Evolutionary conservation across 768 basidiomycete species (phyloP).

Genomic region (Fomitopsis serialis): DNA sequence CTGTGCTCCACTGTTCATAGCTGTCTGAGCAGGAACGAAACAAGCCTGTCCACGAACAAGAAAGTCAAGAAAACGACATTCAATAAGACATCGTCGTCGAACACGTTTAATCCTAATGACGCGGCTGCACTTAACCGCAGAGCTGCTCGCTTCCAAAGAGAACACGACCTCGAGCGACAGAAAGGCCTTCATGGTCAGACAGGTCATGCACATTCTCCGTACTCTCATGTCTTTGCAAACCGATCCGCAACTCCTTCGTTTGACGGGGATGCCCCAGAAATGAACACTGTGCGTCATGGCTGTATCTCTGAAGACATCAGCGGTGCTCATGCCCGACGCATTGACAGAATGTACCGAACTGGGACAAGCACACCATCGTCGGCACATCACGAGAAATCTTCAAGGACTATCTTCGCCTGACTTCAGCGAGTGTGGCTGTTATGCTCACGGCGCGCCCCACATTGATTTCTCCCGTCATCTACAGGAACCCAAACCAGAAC

Average conservation of each 20-base stretch:
- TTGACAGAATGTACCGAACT: conserved; percentile 97
- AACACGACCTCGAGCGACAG: conserved; percentile 82
- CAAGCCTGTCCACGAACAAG: conserved; percentile 36
- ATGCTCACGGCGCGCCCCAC: not conserved
- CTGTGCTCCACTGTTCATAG: not conserved
- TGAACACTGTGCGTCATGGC: conserved; percentile 52
- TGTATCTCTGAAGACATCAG: not conserved
- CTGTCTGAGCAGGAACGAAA: conserved; percentile 30
- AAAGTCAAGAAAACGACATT: conserved; percentile 56
- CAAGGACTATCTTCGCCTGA: conserved; percentile 94
- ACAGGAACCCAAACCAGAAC: conserved; percentile 93
- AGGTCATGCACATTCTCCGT: conserved; percentile 29
- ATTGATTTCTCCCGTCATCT: not conserved
- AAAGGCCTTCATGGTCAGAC: conserved; percentile 32
- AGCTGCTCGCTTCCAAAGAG: conserved; percentile 86
- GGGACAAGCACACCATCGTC: conserved; percentile 95
- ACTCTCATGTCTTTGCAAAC: conserved; percentile 20
- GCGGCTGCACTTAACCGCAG: conserved; percentile 67
- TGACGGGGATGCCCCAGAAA: conserved; percentile 62
- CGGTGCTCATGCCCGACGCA: not conserved
- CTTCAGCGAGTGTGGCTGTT: conserved; percentile 63
- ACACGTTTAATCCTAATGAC: conserved; percentile 52
- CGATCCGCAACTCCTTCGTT: conserved; percentile 31
- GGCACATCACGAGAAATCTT: conserved; percentile 86
- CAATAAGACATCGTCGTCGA: conserved; percentile 16